phyloP scores from a whole-genome alignment of 2,329 filamentous ascomycete species.

The Sporothrix pallida region DNA sequence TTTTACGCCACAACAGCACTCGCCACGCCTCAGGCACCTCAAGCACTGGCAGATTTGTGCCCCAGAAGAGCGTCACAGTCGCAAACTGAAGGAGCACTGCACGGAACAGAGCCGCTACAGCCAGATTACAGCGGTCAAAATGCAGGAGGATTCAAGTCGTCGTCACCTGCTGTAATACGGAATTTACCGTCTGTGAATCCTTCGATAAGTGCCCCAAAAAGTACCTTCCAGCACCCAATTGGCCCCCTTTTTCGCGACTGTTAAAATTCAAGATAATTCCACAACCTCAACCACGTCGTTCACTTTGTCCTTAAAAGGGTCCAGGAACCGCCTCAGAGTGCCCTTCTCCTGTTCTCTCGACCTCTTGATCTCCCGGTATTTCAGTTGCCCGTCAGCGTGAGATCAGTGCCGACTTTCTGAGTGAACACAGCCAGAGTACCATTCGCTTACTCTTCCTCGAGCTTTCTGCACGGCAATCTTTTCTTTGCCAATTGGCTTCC shows the following conservation, averaged over 20 bases:
- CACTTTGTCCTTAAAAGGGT: neutral
- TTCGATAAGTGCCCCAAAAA: too few relatives aligned
- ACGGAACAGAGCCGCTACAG: too few relatives aligned
- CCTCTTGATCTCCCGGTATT: neutral
- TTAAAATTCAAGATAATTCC: neutral
- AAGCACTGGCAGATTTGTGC: too few relatives aligned
- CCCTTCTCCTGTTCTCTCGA: too few relatives aligned
- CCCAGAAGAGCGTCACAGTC: too few relatives aligned
- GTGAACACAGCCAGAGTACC: neutral
- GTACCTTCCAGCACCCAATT: too few relatives aligned
- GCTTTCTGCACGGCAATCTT: neutral
- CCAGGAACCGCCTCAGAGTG: neutral
- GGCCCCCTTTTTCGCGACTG: neutral
- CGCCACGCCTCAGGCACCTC: neutral
- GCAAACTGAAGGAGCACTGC: too few relatives aligned
- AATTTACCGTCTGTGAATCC: neutral
- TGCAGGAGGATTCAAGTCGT: too few relatives aligned
- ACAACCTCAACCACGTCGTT: neutral
- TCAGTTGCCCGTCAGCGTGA: neutral
- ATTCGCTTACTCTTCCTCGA: neutral
- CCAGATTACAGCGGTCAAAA: too few relatives aligned
- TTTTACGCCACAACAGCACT: neutral
- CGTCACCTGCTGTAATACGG: neutral
- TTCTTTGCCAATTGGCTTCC: neutral
- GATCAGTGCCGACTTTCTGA: conserved; percentile 2